Evolutionary conservation across 331 rosid genomes (phyloP).

Genomic region (Rosa hybrid): DNA sequence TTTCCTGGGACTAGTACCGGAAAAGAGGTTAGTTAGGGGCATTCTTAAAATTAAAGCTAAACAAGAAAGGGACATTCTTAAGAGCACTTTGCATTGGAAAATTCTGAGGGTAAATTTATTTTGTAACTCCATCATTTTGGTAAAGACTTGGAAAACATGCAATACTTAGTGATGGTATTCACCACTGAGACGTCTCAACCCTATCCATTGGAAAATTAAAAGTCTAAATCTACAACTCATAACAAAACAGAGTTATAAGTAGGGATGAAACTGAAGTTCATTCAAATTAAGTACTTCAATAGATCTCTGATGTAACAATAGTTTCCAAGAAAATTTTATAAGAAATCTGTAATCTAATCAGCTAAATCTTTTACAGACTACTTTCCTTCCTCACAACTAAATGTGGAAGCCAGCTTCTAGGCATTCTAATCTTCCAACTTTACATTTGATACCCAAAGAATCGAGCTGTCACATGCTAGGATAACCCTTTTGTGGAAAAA

Average conservation of each 20-base stretch:
- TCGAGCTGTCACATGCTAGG: background rate
- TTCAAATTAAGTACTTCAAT: background rate
- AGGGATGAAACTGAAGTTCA: background rate
- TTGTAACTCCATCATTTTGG: background rate
- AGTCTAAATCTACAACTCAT: background rate
- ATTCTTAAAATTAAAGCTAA: no score
- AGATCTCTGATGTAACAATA: background rate
- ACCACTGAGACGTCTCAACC: background rate
- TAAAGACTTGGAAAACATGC: background rate
- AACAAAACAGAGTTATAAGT: background rate
- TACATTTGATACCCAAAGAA: background rate
- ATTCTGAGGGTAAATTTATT: background rate
- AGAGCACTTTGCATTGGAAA: background rate
- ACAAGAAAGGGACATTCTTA: no score
- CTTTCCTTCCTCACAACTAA: background rate
- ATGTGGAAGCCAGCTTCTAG: background rate
- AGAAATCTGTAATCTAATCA: background rate
- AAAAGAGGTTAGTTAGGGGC: no score
- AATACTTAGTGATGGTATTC: background rate
- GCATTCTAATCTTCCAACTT: background rate
- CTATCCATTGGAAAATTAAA: background rate
- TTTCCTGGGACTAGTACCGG: background rate
- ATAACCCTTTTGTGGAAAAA: background rate
- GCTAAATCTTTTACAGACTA: background rate
- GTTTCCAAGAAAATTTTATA: background rate